Percentiles rank a stretch among this genome's conserved stretches.
These are phyloP conservation scores for Hirschioporus abietinus DNA, from an alignment of 768 basidiomycete genomes.

Conservation along the genomic window DNA sequence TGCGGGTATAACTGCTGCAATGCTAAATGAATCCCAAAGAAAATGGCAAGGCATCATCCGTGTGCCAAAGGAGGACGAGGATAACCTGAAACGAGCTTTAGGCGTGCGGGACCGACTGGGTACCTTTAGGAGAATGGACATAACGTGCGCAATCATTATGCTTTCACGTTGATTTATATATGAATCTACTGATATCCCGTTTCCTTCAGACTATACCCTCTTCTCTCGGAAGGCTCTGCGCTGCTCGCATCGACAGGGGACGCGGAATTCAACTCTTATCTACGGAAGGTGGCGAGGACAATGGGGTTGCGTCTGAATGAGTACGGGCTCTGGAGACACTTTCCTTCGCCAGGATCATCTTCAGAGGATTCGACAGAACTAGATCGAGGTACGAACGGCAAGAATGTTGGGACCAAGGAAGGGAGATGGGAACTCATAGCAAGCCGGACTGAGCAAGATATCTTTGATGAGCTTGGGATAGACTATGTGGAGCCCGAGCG, in stretches of 20 bases:
- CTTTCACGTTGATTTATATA: background rate
- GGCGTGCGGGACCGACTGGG: conserved; percentile 19
- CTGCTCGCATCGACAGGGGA: conserved; percentile 56
- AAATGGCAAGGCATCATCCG: conserved; percentile 52
- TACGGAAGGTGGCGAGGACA: conserved; percentile 37
- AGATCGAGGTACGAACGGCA: conserved; percentile 6
- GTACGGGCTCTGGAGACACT: conserved; percentile 56
- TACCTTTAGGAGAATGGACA: conserved; percentile 21
- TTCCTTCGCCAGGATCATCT: conserved; percentile 23
- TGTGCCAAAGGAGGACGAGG: conserved; percentile 33
- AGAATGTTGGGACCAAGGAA: conserved; percentile 10
- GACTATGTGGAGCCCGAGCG: conserved; percentile 33
- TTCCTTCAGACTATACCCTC: conserved; percentile 34
- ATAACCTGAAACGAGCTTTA: conserved; percentile 19
- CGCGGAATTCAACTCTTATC: conserved; percentile 35
- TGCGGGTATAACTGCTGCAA: conserved; percentile 40
- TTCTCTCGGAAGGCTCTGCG: conserved; percentile 47
- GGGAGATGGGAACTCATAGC: conserved; percentile 46
- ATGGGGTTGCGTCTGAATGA: conserved; percentile 51
- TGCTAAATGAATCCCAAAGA: conserved; percentile 24
- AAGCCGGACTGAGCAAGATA: conserved; percentile 38
- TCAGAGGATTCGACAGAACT: background rate
- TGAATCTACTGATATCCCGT: background rate
- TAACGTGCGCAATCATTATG: conserved; percentile 17
- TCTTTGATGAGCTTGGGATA: conserved; percentile 40